These are phyloP conservation scores for Candida gorgasii DNA, from an alignment of 805 yeast species.

Conservation along the genomic window DNA sequence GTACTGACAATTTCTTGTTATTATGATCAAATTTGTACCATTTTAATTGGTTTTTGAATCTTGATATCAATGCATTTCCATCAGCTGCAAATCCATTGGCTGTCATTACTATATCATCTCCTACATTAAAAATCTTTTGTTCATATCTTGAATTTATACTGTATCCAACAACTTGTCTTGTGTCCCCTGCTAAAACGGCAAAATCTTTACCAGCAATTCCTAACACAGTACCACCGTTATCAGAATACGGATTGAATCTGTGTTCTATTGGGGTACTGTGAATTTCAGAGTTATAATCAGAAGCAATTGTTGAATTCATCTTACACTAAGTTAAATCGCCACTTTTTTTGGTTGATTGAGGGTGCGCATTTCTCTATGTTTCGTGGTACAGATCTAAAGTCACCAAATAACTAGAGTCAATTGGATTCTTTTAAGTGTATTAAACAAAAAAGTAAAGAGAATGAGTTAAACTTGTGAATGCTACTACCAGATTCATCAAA, in stretches of 20 bases:
- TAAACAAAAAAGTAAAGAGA: too few species aligned
- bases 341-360: slow-evolving; percentile 7
- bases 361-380: neutral
- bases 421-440: too few species aligned
- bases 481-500: too few species aligned
- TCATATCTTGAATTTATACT: slow-evolving; percentile 90
- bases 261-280: slow-evolving; percentile 76
- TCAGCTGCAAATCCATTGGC: slow-evolving; percentile 98
- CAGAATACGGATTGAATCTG: slow-evolving; percentile 88
- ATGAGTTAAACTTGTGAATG: too few species aligned
- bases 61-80: slow-evolving; percentile 78
- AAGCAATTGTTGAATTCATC: slow-evolving; percentile 42
- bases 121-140: slow-evolving; percentile 85
- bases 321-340: slow-evolving; percentile 5
- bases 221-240: slow-evolving; percentile 94
- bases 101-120: slow-evolving; percentile 81
- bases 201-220: slow-evolving; percentile 98
- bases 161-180: slow-evolving; percentile 95
- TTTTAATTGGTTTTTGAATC: slow-evolving; percentile 67
- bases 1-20: slow-evolving; percentile 64
- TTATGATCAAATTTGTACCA: slow-evolving; percentile 92
- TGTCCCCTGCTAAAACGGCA: slow-evolving; percentile 96
- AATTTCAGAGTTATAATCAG: slow-evolving; percentile 63
- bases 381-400: too few species aligned
- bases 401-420: too few species aligned